Evolutionary conservation across 805 yeast species (phyloP), one percentile per base, ranked within the genome.

Genomic region (Lachancea sp.): DNA sequence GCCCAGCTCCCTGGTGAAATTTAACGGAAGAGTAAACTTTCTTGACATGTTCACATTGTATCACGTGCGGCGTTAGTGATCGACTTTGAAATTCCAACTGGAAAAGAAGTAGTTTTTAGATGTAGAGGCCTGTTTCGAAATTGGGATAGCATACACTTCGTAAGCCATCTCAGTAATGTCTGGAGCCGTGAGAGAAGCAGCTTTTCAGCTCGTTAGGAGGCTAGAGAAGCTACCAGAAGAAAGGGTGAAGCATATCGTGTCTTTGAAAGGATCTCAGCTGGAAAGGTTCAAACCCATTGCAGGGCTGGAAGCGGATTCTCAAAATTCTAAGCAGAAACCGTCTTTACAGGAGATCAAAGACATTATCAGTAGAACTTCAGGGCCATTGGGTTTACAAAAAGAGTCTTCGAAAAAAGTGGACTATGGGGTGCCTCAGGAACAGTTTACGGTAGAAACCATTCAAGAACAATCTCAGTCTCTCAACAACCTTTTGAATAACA

Each of bases 221-320:
- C 60, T 83, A 36, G 80, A 78, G 48, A 72, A 72, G 17, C 68
- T 82, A 31, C 94, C 94, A 12, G 70, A 74, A 44, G 92, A 83
- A 50, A 72, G 79, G 45, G 69, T 84, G 38, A 73, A 73, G 50
- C 86, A 81, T 55, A 69, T 78, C 45, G 77, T 83, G 0, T 79
- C 86, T 5, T 81, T 83, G 64, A 83, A 78, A 54, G 79, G 75
- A 34, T 58, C 73, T 0, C 92, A 83, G 59, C 63, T 82, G 28
- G 73, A 73, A 45, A 65, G 81, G 56, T 75, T 72, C 43, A 68
- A 72, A 51, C 65, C 68, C 15, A 58, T 76, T 11, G 79, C 79
- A 2, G 77, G 77, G 3, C 42, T 74, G 11, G 67, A 69, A 20
- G 60, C 59, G 55, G 60, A 53, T 29, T 70, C 56, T 50, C 66